Evolutionary conservation across 495 filamentous ascomycete species (phyloP).

Genomic region (Xylaria sp.): DNA sequence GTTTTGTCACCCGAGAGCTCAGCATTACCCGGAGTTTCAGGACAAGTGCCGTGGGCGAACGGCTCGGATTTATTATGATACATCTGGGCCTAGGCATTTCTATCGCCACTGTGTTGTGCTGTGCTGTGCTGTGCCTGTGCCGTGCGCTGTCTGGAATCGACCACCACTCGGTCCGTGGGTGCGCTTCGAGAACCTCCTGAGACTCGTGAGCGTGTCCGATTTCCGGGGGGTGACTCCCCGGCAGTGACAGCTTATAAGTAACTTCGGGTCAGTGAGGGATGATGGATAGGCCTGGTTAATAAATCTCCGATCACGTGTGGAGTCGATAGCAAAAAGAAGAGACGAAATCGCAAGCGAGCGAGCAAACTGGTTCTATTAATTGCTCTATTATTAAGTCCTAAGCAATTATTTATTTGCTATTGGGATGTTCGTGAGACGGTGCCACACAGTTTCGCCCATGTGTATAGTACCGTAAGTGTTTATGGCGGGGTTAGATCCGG

Average conservation of each 20-base stretch:
- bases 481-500: no score
- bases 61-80: neutral
- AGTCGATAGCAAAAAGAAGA: neutral
- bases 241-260: slow-evolving; percentile 14
- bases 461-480: neutral
- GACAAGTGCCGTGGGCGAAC: neutral
- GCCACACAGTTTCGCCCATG: neutral
- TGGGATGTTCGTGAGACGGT: slow-evolving; percentile 4
- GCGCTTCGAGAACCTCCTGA: neutral
- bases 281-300: neutral
- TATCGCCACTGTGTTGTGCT: neutral
- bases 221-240: slow-evolving; percentile 1
- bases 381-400: slow-evolving; percentile 7
- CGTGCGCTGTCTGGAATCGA: neutral
- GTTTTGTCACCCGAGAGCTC: slow-evolving; percentile 15
- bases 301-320: slow-evolving; percentile 23
- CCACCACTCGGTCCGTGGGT: neutral
- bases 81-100: neutral
- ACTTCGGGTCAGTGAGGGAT: neutral
- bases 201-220: neutral
- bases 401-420: neutral
- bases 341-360: slow-evolving; percentile 10
- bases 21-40: slow-evolving; percentile 24
- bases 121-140: neutral
- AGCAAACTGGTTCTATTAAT: neutral